Conservation (phyloP, 1,284 basidiomycete species). For the Melanopsichium pennsylvanicum region DNA sequence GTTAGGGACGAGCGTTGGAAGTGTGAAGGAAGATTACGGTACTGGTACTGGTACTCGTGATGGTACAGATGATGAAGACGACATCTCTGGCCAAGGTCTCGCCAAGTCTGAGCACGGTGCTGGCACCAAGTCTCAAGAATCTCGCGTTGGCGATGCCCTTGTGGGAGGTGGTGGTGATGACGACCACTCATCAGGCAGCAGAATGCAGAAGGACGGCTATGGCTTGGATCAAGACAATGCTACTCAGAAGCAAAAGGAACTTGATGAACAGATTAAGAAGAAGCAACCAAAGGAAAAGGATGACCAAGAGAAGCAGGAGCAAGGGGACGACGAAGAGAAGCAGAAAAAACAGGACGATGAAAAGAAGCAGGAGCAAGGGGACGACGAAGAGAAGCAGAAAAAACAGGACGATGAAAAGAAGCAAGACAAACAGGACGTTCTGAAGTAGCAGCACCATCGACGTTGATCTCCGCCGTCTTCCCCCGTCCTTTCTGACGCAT, state of each 20-base stretch:
- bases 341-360: slow-evolving; percentile 76
- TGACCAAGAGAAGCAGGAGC: slow-evolving; percentile 71
- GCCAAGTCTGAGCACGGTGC: too few relatives aligned
- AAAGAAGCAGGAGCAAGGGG: slow-evolving; percentile 67
- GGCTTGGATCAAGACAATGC: too few relatives aligned
- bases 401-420: slow-evolving; percentile 66
- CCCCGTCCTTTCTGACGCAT: too few relatives aligned
- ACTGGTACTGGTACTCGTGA: slow-evolving; percentile 1
- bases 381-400: slow-evolving; percentile 1
- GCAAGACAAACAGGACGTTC: slow-evolving; percentile 3
- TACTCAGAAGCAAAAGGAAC: not conserved
- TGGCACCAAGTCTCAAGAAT: too few relatives aligned
- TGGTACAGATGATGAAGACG: too few relatives aligned
- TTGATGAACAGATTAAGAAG: too few relatives aligned
- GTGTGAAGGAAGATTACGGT: slow-evolving; percentile 9
- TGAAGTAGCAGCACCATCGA: not conserved
- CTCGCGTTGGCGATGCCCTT: too few relatives aligned
- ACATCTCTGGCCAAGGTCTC: too few relatives aligned
- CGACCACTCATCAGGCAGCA: too few relatives aligned
- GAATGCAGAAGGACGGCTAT: not conserved
- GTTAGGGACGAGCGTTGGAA: too few relatives aligned
- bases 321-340: slow-evolving; percentile 69
- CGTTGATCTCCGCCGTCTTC: not conserved
- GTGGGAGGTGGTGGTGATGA: too few relatives aligned
- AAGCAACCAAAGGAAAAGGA: too few relatives aligned